A percentile compares a stretch with the other conserved stretches of the same genome.
Evolutionary conservation across 208 protist species (phyloP).

Genomic region (Leptomonas pyrrhocoris): DNA sequence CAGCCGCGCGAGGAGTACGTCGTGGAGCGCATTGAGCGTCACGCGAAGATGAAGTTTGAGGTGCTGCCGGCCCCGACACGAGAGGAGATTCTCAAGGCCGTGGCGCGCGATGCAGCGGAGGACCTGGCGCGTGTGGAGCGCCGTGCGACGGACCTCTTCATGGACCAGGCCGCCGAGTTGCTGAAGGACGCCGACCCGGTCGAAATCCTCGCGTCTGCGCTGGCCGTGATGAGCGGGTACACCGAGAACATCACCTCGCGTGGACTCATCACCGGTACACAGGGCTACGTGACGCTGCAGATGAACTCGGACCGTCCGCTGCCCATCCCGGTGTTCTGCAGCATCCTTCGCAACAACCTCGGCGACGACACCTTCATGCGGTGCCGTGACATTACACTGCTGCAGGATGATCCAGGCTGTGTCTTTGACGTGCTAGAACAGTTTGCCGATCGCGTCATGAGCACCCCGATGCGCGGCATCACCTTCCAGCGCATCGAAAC

Average conservation of each 20-base stretch:
- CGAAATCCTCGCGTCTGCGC: slow-evolving; percentile 86
- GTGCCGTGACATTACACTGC: slow-evolving; percentile 84
- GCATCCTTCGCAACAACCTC: slow-evolving; percentile 87
- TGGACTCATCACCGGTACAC: slow-evolving; percentile 80
- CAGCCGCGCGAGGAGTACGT: slow-evolving; percentile 86
- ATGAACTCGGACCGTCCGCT: slow-evolving; percentile 72
- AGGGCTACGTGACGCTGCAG: slow-evolving; percentile 78
- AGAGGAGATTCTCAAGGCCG: slow-evolving; percentile 87
- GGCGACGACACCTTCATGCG: slow-evolving; percentile 80
- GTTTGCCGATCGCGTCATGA: slow-evolving; percentile 59
- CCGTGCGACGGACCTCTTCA: slow-evolving; percentile 84
- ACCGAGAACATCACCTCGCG: slow-evolving; percentile 86
- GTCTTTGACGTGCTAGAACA: slow-evolving; percentile 90
- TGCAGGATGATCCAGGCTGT: slow-evolving; percentile 85
- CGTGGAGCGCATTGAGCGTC: slow-evolving; percentile 89
- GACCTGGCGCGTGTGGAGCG: slow-evolving; percentile 89
- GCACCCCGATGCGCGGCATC: slow-evolving; percentile 69
- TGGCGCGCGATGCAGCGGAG: slow-evolving; percentile 83
- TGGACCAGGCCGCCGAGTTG: slow-evolving; percentile 85
- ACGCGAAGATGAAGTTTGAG: slow-evolving; percentile 92
- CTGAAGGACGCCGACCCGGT: slow-evolving; percentile 88
- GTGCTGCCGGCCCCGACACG: slow-evolving; percentile 85
- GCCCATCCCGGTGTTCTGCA: slow-evolving; percentile 85
- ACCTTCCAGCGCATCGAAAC: slow-evolving; percentile 67
- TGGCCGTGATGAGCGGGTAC: slow-evolving; percentile 93